These are phyloP conservation scores for Yamadazyma songkhlaensis DNA, from an alignment of 1,139 yeast species.

Conservation along the genomic window DNA sequence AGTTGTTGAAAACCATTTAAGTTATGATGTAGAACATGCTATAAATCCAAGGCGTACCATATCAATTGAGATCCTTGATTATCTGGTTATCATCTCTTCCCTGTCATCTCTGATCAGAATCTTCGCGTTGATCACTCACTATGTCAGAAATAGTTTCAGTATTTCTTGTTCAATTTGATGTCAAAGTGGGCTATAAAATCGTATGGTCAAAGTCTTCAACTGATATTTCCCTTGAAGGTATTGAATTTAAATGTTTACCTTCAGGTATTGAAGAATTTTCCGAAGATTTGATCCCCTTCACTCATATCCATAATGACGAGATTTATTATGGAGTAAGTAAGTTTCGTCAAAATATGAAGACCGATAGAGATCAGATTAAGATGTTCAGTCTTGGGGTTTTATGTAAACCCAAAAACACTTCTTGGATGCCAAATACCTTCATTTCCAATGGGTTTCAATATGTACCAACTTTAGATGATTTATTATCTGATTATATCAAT, in stretches of 20 bases:
- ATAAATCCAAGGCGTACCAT: no score
- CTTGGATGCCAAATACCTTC: conserved; percentile 55
- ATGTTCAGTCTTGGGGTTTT: conserved; percentile 67
- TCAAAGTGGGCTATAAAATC: conserved; percentile 57
- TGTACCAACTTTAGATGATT: conserved; percentile 40
- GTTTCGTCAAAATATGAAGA: conserved; percentile 24
- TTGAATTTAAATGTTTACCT: conserved; percentile 77
- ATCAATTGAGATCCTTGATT: no score
- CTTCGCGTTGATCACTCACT: conserved; percentile 1
- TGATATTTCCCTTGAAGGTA: conserved; percentile 27
- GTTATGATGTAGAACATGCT: no score
- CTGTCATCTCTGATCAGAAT: neutral
- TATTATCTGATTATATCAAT: conserved; percentile 38
- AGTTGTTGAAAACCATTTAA: no score
- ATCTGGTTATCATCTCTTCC: no score
- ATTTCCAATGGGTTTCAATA: conserved; percentile 58
- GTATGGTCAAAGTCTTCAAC: conserved; percentile 47
- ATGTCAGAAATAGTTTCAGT: conserved; percentile 42
- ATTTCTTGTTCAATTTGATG: conserved; percentile 64
- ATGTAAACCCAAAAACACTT: conserved; percentile 36
- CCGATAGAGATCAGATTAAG: conserved; percentile 51
- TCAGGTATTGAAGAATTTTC: conserved; percentile 74
- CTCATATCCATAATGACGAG: conserved; percentile 26
- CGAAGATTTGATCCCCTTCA: conserved; percentile 42
- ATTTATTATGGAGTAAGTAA: conserved; percentile 38